A percentile compares a stretch with the other conserved stretches of the same genome.
phyloP scores from a whole-genome alignment of 1,284 basidiomycete genomes.

The Meripilus lineatus region DNA sequence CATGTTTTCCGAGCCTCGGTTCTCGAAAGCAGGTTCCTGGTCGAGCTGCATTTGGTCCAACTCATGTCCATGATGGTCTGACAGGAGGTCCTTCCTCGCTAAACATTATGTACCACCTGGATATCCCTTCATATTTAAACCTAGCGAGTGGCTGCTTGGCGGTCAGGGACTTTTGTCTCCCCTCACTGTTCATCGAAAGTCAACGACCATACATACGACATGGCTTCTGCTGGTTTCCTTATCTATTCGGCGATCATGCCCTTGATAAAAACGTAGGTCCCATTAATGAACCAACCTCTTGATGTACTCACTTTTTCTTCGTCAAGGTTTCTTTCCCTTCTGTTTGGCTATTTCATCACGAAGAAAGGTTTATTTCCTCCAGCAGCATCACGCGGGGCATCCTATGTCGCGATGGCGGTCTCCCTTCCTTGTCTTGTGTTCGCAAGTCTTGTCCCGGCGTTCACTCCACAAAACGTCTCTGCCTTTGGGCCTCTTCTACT shows the following conservation, averaged over 20 bases:
- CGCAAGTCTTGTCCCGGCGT: conserved; percentile 35
- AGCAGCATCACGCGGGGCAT: conserved; percentile 32
- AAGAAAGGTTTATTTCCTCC: conserved; percentile 30
- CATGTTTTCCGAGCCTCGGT: no score
- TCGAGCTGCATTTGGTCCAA: no score
- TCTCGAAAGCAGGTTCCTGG: no score
- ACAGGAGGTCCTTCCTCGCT: no score
- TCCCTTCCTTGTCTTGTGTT: conserved; percentile 35
- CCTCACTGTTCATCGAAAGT: no score
- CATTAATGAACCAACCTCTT: not conserved
- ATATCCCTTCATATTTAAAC: no score
- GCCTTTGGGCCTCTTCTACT: conserved; percentile 35
- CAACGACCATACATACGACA: no score
- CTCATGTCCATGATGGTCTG: no score
- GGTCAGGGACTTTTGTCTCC: no score
- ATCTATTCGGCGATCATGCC: conserved; percentile 30
- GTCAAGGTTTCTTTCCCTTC: conserved; percentile 22
- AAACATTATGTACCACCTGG: no score
- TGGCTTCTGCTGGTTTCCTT: conserved; percentile 25
- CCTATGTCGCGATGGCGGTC: conserved; percentile 37
- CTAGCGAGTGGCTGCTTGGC: no score
- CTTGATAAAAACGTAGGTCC: conserved; percentile 26
- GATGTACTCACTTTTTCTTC: not conserved
- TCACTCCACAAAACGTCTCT: conserved; percentile 32
- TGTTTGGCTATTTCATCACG: conserved; percentile 32